A percentile compares a stretch with the other conserved stretches of the same genome.
Conservation (phyloP, 1,284 basidiomycete genomes). For the Boletellus deceptivus region DNA sequence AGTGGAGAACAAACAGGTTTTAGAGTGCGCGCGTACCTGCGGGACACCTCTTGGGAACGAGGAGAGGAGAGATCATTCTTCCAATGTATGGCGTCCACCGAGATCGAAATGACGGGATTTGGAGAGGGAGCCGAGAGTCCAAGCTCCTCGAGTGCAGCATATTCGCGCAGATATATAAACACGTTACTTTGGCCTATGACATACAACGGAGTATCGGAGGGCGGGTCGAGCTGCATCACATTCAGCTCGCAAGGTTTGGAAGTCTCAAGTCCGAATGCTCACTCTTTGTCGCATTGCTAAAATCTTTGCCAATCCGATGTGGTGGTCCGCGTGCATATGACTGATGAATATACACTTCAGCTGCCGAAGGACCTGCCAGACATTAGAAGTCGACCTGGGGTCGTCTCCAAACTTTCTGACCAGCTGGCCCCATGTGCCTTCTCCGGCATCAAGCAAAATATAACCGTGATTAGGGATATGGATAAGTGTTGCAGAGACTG, state of each 20-base stretch:
- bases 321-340: slow-evolving; percentile 93
- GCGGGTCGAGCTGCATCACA: slow-evolving; percentile 52
- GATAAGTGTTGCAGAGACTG: slow-evolving; percentile 78
- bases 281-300: slow-evolving; percentile 75
- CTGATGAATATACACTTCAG: slow-evolving; percentile 84
- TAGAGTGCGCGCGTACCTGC: slow-evolving; percentile 11
- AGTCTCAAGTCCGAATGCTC: slow-evolving; percentile 17
- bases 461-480: slow-evolving; percentile 66
- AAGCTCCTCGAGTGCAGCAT: slow-evolving; percentile 63
- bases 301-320: slow-evolving; percentile 78
- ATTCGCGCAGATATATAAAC: slow-evolving; percentile 64
- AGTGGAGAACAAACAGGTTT: not conserved
- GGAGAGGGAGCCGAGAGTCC: slow-evolving; percentile 50
- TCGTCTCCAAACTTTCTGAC: slow-evolving; percentile 74
- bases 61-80: slow-evolving; percentile 32
- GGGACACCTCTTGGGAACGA: not conserved
- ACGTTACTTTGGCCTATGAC: slow-evolving; percentile 60
- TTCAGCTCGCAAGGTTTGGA: slow-evolving; percentile 2
- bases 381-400: slow-evolving; percentile 37
- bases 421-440: slow-evolving; percentile 91
- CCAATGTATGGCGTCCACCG: slow-evolving; percentile 57
- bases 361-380: slow-evolving; percentile 64
- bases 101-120: slow-evolving; percentile 53
- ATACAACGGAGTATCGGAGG: slow-evolving; percentile 62
- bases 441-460: slow-evolving; percentile 87